Evolutionary conservation across 2,329 filamentous ascomycete species (phyloP), one percentile per base, ranked within the genome.

Genomic region (Pseudogymnoascus sp.): DNA sequence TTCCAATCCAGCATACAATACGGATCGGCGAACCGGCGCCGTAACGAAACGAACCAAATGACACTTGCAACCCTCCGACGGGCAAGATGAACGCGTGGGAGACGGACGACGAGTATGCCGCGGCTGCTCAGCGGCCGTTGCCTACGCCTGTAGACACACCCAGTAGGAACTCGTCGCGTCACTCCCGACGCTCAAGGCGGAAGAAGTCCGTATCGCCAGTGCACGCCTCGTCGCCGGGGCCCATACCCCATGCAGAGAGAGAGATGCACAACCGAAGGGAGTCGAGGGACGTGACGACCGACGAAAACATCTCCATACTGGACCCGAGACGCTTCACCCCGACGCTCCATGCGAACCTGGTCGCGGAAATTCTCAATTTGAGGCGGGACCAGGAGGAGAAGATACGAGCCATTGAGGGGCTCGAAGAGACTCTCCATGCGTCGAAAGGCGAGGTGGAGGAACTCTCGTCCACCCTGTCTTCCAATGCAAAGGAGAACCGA

Each of bases 301-400:
- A 93, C 66, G 88, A 93, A 65, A 84, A 83, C 67, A 71, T 76
- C 35, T 85, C 84, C 2, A 86, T 91, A 21, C 79, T 97, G 31
- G 94, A 99, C 71, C 92, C 94, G 2, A 86, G 93, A 61, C 85
- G 94, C 37, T 97, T 99, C 71, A 99, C 94, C 0, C 94, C 94
- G 1, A 97, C 92, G 0, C 78, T 99, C 9, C 94, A 97, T 73
- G 94, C 94, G 7, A 97, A 90, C 59, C 79, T 99, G 5, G 93
- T 99, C 0, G 93, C 93, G 0, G 94, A 99, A 74, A 99, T 99
- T 65, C 79, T 99, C 39, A 85, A 87, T 1, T 77, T 99, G 59
- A 86, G 92, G 21, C 83, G 94, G 63, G 94, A 99, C 66, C 85
- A 97, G 65, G 94, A 99, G 71, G 90, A 89, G 42, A 97, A 96